Percentiles rank a stretch among this genome's conserved stretches.
These are phyloP conservation scores for Murraya paniculata DNA, from an alignment of 345 rosid genomes.

Conservation along the genomic window DNA sequence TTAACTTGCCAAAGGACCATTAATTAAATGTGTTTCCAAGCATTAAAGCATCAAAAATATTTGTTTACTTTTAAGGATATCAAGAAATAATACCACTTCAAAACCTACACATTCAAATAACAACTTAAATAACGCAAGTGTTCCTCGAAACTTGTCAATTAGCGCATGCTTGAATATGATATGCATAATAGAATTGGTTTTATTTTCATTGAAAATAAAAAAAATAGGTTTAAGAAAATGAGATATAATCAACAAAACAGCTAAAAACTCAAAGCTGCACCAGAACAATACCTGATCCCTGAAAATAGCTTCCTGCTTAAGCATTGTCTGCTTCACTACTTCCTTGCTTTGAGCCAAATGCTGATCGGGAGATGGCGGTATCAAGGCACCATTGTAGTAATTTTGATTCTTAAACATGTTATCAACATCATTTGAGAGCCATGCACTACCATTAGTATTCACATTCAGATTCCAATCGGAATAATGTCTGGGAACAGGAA, in stretches of 20 bases:
- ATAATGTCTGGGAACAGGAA: slow-evolving; percentile 24
- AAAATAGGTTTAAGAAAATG: background rate
- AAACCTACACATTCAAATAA: background rate
- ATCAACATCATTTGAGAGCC: slow-evolving; percentile 32
- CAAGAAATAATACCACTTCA: background rate
- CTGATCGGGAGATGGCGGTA: slow-evolving; percentile 19
- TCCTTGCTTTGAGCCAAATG: slow-evolving; percentile 34
- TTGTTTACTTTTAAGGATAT: background rate
- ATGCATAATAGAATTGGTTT: background rate
- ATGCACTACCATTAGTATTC: slow-evolving; percentile 23
- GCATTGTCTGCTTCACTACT: slow-evolving; percentile 47
- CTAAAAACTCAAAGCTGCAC: background rate
- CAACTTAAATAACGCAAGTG: background rate
- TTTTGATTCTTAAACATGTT: slow-evolving; percentile 23
- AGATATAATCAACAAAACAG: background rate
- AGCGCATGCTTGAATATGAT: background rate
- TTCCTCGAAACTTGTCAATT: background rate
- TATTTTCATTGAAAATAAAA: background rate
- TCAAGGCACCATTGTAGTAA: slow-evolving; percentile 25
- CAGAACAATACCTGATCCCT: slow-evolving; percentile 46
- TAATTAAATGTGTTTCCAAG: no score
- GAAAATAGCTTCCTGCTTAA: slow-evolving; percentile 56
- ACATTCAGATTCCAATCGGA: slow-evolving; percentile 27
- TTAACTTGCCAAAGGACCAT: no score
- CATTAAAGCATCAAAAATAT: background rate